A percentile compares a stretch with the other conserved stretches of the same genome.
These are phyloP conservation scores for Apiospora sp. DNA, from an alignment of 2,329 filamentous ascomycete genomes.

Conservation along the genomic window DNA sequence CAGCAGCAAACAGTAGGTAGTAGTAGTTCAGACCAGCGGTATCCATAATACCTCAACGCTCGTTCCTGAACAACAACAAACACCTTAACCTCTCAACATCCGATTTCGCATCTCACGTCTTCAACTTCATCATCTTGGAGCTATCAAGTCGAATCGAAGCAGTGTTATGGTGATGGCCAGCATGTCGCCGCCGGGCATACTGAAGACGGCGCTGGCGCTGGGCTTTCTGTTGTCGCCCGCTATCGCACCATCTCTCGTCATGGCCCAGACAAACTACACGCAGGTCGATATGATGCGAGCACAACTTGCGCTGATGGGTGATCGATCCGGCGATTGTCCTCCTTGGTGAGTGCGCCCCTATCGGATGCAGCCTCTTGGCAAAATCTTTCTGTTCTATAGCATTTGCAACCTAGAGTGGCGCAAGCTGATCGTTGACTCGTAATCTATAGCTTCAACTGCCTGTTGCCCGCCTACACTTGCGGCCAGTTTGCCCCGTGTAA, in stretches of 20 bases:
- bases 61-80: constrained; percentile 11
- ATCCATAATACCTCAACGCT: constrained; percentile 21
- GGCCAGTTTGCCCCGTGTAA: constrained; percentile 91
- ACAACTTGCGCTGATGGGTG: constrained; percentile 74
- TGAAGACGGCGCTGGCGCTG: constrained; percentile 24
- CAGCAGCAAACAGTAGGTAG: background rate
- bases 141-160: background rate
- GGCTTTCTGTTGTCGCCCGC: constrained; percentile 19
- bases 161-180: constrained; percentile 14
- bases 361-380: constrained; percentile 16
- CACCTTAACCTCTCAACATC: constrained; percentile 1
- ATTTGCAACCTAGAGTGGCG: background rate
- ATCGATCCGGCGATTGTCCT: constrained; percentile 79
- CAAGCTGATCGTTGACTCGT: constrained; percentile 31
- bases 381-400: constrained; percentile 16
- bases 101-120: background rate
- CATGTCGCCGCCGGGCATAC: constrained; percentile 17
- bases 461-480: constrained; percentile 90
- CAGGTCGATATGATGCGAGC: constrained; percentile 67
- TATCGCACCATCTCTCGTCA: constrained; percentile 15
- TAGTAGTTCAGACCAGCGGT: background rate
- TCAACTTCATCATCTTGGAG: background rate
- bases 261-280: constrained; percentile 63
- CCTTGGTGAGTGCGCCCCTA: constrained; percentile 67
- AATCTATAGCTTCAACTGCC: constrained; percentile 88